Evolutionary conservation across 768 basidiomycete species (phyloP), one percentile per base, ranked within the genome.

Genomic region (Russula virescens): DNA sequence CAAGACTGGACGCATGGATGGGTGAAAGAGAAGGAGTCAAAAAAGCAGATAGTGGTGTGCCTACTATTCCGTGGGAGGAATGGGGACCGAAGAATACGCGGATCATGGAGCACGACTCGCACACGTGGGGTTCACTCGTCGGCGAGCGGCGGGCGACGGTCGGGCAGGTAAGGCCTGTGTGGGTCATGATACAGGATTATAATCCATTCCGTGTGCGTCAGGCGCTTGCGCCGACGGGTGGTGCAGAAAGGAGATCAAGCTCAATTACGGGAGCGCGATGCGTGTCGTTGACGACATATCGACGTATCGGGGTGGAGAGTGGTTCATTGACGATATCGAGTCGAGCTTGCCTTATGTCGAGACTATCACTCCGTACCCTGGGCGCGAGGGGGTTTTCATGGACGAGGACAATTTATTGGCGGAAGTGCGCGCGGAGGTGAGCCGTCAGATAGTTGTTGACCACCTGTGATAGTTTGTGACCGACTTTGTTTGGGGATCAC

Each of bases 91-190:
- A 26, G 0, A 40, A 47, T 14, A 61, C 60, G n/a, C 60, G 60
- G 2, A 49, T 61, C 16, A 8, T 61, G 4, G 60, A 61, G 38
- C 60, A 55, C 26, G 53, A 55, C 26, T 61, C 60, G 35, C 47
- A 42, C 35, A 49, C 60, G 35, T 61, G 60, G 60, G 60, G 60
- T 9, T 55, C 60, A 6, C 60, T 61, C 38, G 60, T 61, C 3
- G 60, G 60, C 28, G 60, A 61, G 47, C 54, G 60, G 16, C 53
- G 60, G 3, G 60, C 53, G 53, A 61, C 47, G 16, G n/a, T n/a
- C n/a, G n/a, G n/a, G n/a, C n/a, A n/a, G n/a, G n/a, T n/a, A n/a
- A n/a, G n/a, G n/a, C n/a, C n/a, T n/a, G n/a, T n/a, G n/a, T n/a
- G n/a, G n/a, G n/a, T n/a, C n/a, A n/a, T n/a, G n/a, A n/a, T n/a